Evolutionary conservation across 768 basidiomycete species (phyloP).

Genomic region (Peribolospora baueri): DNA sequence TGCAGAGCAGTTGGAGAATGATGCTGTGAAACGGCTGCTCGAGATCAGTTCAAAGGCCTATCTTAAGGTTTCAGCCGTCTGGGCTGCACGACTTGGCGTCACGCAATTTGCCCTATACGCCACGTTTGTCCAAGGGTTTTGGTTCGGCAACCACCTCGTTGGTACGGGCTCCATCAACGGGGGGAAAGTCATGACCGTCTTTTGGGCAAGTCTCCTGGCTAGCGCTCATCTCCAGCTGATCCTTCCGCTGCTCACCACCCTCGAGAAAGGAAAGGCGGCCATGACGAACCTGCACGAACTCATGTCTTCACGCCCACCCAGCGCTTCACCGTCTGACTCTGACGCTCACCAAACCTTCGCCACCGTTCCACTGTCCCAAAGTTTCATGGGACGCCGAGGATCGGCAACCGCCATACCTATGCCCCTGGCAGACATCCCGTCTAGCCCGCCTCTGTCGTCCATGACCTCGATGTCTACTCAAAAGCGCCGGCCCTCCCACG

Average conservation of each 20-base stretch:
- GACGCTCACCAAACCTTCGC: not conserved
- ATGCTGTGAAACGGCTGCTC: constrained; percentile 28
- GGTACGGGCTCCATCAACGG: constrained; percentile 39
- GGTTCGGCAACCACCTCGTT: constrained; percentile 83
- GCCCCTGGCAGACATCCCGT: too few species aligned
- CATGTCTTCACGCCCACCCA: constrained; percentile 14
- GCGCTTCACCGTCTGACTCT: not conserved
- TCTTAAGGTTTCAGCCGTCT: constrained; percentile 36
- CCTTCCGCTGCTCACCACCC: constrained; percentile 50
- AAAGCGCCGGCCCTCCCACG: not conserved
- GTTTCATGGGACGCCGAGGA: not conserved
- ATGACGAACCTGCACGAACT: constrained; percentile 44
- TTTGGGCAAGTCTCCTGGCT: constrained; percentile 88
- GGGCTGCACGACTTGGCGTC: constrained; percentile 44
- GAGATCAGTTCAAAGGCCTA: constrained; percentile 27
- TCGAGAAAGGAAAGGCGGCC: constrained; percentile 62
- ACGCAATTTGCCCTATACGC: constrained; percentile 62
- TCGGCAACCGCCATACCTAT: too few species aligned
- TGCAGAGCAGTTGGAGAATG: constrained; percentile 35
- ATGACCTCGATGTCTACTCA: not conserved
- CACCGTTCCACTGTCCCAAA: not conserved
- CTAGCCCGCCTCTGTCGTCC: not conserved
- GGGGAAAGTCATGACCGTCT: constrained; percentile 81
- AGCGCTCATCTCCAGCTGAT: constrained; percentile 66
- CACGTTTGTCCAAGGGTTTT: constrained; percentile 93